Evolutionary conservation across 1,284 basidiomycete genomes (phyloP).

Genomic region (Sanguinoderma infundibulare): DNA sequence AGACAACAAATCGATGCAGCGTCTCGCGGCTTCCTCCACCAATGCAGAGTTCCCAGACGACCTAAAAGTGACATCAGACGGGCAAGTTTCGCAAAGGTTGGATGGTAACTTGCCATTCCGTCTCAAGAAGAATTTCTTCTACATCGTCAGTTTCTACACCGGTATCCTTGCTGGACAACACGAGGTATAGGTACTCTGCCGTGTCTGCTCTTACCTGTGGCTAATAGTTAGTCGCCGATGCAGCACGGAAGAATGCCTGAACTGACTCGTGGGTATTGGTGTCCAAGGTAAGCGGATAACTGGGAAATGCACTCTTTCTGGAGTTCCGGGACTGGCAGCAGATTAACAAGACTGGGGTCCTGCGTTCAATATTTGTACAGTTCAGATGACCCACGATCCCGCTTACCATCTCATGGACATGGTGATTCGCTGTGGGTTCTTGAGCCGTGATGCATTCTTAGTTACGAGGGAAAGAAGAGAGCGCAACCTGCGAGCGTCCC

Average conservation of each 20-base stretch:
- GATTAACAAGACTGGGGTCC: conserved; percentile 57
- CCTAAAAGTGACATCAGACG: conserved; percentile 23
- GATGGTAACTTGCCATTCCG: conserved; percentile 68
- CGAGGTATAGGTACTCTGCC: conserved; percentile 82
- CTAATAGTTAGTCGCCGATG: neutral
- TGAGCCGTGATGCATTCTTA: conserved; percentile 67
- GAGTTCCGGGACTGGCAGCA: conserved; percentile 57
- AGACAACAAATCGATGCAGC: conserved; percentile 26
- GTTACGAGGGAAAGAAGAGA: conserved; percentile 56
- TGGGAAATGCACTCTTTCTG: conserved; percentile 49
- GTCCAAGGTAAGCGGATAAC: conserved; percentile 67
- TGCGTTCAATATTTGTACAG: neutral
- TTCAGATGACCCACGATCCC: neutral
- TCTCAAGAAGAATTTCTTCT: conserved; percentile 81
- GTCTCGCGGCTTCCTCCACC: conserved; percentile 26
- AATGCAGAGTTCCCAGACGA: conserved; percentile 23
- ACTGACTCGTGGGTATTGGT: conserved; percentile 78
- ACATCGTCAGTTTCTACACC: conserved; percentile 67
- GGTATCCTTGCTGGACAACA: conserved; percentile 71
- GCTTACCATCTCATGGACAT: conserved; percentile 83
- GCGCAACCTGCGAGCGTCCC: conserved; percentile 37
- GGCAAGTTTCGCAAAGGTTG: neutral
- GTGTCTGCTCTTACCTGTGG: conserved; percentile 75
- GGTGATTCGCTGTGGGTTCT: conserved; percentile 78
- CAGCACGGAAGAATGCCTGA: neutral